Base-by-base conservation (phyloP, 2,329 filamentous ascomycete genomes). In the Arthrobotrys iridis region DNA sequence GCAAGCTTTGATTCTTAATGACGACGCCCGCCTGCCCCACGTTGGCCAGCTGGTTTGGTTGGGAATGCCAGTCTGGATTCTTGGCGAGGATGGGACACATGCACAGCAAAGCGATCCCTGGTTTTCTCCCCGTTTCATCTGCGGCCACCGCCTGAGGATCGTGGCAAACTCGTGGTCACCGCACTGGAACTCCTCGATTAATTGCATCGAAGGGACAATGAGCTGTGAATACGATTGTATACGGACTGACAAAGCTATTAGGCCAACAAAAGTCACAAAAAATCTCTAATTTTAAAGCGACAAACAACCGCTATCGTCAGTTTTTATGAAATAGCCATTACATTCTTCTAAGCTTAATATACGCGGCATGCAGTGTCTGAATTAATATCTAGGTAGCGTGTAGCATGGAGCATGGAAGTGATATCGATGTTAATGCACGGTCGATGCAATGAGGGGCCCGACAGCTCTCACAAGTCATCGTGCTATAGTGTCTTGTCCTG, bases 101-200 rank as follows among this genome's bases (percentile, higher is more conserved):
- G 55, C 33, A 10, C 18, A 62, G 57, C 65, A 55, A n/a, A 45
- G 22, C 55, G 55, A 68, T 68, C 55, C 52, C 40, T 33, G 63
- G 30, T 28, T 55, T 50, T 33, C n/a, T n/a, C n/a, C n/a, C 64
- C 48, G 64, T 68, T 68, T 68, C 52, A 67, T 48, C 18, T 2
- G 28, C 8, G 18, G 48, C 30, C 65, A 68, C 52, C 22, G 52
- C 64, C 63, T 22, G 50, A 68, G 41, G 55, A 45, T 66, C 52
- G 4, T 65, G 48, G 48, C 48, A 55, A 15, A 40, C 35, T n/a
- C n/a, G n/a, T n/a, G n/a, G 35, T n/a, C 11, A 40, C 35, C 15
- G 35, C 11, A n/a, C 18, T 37, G 50, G 30, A 20, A 28, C 22
- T 55, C 50, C n/a, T n/a, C n/a, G n/a, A n/a, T n/a, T n/a, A 15